These are phyloP conservation scores for Lactarius quietus DNA, from an alignment of 768 basidiomycete genomes.

Conservation along the genomic window DNA sequence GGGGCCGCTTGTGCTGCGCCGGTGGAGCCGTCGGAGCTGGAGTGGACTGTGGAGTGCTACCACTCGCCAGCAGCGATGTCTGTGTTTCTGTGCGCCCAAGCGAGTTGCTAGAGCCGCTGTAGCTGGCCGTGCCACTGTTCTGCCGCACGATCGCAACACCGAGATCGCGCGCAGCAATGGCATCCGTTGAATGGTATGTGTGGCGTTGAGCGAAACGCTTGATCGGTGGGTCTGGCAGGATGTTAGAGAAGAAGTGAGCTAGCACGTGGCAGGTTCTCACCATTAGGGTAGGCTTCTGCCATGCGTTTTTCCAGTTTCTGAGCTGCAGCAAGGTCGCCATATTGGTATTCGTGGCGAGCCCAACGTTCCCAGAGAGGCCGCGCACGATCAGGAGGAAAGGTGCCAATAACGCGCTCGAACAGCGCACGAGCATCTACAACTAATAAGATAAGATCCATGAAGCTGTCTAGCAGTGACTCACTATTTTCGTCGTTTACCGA, in stretches of 20 bases:
- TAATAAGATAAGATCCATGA: constrained; percentile 19
- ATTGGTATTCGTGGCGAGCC: constrained; percentile 94
- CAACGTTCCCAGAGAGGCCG: constrained; percentile 93
- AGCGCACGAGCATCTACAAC: constrained; percentile 86
- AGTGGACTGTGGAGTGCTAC: constrained; percentile 38
- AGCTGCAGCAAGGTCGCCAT: constrained; percentile 84
- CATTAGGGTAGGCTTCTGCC: constrained; percentile 80
- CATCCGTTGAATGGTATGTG: constrained; percentile 78
- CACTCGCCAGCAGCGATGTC: constrained; percentile 18
- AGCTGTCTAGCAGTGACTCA: constrained; percentile 33
- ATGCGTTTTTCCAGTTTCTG: constrained; percentile 89
- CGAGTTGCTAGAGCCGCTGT: constrained; percentile 20
- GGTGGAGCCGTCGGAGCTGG: constrained; percentile 34
- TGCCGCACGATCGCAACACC: constrained; percentile 60
- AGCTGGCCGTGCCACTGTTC: constrained; percentile 25
- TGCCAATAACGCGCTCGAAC: constrained; percentile 84
- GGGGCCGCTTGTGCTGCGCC: constrained; percentile 31
- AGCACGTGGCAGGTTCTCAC: constrained; percentile 39
- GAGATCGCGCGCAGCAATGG: constrained; percentile 84
- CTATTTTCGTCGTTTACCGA: constrained; percentile 95
- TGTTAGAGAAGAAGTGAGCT: background rate
- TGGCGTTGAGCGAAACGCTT: constrained; percentile 89
- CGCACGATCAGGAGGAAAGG: constrained; percentile 73
- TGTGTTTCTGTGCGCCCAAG: constrained; percentile 26
- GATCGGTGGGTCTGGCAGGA: constrained; percentile 72